Evolutionary conservation across 352 stramenopile genomes (phyloP), one percentile per base, ranked within the genome.

Genomic region (Phytophthora megakarya): DNA sequence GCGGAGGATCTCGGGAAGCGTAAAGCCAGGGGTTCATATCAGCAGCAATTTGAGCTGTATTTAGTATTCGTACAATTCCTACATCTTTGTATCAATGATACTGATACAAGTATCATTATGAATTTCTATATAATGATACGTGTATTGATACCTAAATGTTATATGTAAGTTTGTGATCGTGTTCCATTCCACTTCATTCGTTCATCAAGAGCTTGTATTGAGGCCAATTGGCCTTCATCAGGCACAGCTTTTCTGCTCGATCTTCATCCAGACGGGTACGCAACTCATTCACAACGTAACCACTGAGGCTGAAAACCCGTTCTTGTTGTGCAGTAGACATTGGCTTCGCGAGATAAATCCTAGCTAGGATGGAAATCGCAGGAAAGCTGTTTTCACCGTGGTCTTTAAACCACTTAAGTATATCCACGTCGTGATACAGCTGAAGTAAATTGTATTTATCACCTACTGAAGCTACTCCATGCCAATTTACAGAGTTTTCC

Each of bases 361-460:
- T 47, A 5, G 55, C 30, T 16, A 55, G 23, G 5, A 18, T 21
- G n/a, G 43, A 42, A 9, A 53, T 23, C 4, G 22, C 40, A 8
- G 40, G n/a, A 13, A 30, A 39, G 15, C 25, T 37, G 15, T 15
- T 16, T 10, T 58, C 18, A 13, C 38, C 38, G 18, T 59, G 25
- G n/a, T 58, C 37, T 48, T 28, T 6, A 40, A 58, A 40, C 23
- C 23, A 47, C 18, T 3, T 9, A 2, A 30, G 46, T 18, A 53
- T 13, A 15, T 61, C 32, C 8, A 46, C 42, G 46, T 53, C 30
- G 3, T 32, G 40, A 26, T 61, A 53, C 1, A 61, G 23, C 16
- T 39, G 37, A 21, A 60, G 40, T 21, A 38, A 21, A 23, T 60
- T 60, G 28, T 60, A 60, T 33, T 50, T 60, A 4, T n/a, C n/a